Percentiles rank a stretch among this genome's conserved stretches.
phyloP scores from a whole-genome alignment of 257 asterid genomes.

The Datura wrightii region DNA sequence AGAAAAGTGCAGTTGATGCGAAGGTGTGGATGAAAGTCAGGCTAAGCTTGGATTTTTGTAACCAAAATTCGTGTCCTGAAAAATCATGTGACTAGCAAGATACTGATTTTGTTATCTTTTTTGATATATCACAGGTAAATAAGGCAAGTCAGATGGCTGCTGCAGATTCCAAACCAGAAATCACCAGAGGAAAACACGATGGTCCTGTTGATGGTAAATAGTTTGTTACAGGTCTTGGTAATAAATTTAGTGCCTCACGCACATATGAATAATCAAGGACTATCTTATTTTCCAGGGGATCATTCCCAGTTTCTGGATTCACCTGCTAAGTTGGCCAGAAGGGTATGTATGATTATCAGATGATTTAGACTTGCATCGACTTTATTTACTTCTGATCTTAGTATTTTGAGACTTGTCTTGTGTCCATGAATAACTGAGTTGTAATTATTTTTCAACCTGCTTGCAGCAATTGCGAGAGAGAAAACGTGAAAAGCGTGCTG shows the following conservation, averaged over 20 bases:
- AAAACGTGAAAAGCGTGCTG: conserved; percentile 83
- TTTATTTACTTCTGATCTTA: not conserved
- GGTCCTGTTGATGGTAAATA: conserved; percentile 56
- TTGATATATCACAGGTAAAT: conserved; percentile 33
- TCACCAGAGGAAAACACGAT: conserved; percentile 51
- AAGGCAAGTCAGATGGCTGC: conserved; percentile 51
- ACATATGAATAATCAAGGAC: conserved; percentile 33
- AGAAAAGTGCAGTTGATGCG: conserved; percentile 43
- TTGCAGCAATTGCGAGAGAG: conserved; percentile 87
- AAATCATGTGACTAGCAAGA: conserved; percentile 27
- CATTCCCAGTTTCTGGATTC: conserved; percentile 58
- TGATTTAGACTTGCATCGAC: conserved; percentile 22
- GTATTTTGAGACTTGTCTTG: not conserved
- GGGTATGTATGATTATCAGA: conserved; percentile 59
- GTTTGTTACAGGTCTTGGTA: conserved; percentile 21
- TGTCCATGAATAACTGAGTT: not conserved
- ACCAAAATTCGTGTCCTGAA: conserved; percentile 26
- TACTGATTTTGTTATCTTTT: conserved; percentile 39
- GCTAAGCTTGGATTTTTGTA: conserved; percentile 29
- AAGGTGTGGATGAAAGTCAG: conserved; percentile 55
- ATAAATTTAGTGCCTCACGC: conserved; percentile 28
- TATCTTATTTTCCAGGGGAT: conserved; percentile 56
- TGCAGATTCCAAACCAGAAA: conserved; percentile 52
- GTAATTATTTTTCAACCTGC: conserved; percentile 34
- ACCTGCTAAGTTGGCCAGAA: conserved; percentile 64